Evolutionary conservation across 1,284 basidiomycete species (phyloP).

Genomic region (Cutaneotrichosporon sp.): DNA sequence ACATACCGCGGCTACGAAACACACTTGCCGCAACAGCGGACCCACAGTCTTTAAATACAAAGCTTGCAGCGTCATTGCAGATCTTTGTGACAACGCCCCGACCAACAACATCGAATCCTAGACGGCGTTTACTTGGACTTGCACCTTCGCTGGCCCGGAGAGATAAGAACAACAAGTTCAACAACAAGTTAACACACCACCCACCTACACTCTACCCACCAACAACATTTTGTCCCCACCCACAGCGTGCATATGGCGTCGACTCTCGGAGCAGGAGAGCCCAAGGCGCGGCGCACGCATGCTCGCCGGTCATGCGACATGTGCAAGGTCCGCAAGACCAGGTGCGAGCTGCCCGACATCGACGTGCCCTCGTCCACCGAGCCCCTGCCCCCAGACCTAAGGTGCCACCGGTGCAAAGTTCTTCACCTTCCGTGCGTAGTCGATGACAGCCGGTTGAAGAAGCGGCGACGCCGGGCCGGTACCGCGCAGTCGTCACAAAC

Average conservation of each 20-base stretch:
- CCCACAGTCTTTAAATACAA: too few species aligned
- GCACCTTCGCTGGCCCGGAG: too few species aligned
- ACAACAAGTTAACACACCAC: not conserved
- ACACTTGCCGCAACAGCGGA: too few species aligned
- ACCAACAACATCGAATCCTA: too few species aligned
- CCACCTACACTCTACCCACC: not conserved
- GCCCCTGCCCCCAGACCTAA: constrained; percentile 33
- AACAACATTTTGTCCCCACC: not conserved
- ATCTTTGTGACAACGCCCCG: too few species aligned
- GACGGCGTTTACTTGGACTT: too few species aligned
- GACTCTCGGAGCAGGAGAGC: constrained; percentile 7
- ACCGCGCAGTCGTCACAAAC: not conserved
- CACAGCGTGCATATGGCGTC: not conserved
- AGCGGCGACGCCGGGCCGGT: constrained; percentile 1
- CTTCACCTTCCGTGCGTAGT: constrained; percentile 41
- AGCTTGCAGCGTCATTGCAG: too few species aligned
- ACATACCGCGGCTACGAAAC: too few species aligned
- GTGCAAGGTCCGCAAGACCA: constrained; percentile 44
- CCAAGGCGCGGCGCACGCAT: constrained; percentile 39
- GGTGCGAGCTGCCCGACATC: constrained; percentile 44
- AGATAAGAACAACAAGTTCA: too few species aligned
- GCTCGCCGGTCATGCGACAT: constrained; percentile 42
- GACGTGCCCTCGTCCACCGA: constrained; percentile 32
- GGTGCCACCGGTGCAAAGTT: constrained; percentile 42
- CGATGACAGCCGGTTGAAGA: constrained; percentile 34